Percentiles rank a stretch among this genome's conserved stretches.
Conservation (phyloP, 1,139 yeast genomes). For the Zygoascus hellenicus region DNA sequence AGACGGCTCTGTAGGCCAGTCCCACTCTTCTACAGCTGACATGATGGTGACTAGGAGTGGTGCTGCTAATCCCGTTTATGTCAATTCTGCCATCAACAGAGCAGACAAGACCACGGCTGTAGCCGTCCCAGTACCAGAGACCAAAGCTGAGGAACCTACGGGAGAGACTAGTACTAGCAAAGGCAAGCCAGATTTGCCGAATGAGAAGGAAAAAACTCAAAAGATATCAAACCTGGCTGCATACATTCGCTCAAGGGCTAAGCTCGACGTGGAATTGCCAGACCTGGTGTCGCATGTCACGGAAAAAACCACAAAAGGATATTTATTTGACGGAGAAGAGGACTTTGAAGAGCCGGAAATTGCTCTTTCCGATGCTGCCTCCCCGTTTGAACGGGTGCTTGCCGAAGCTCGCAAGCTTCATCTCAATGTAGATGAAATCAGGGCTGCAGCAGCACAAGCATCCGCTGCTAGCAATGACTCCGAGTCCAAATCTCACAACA, state of each 20-base stretch:
- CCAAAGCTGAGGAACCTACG: too few species aligned
- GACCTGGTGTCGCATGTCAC: slow-evolving; percentile 29
- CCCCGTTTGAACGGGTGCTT: slow-evolving; percentile 25
- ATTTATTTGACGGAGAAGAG: slow-evolving; percentile 32
- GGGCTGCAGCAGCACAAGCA: slow-evolving; percentile 15
- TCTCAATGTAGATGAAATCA: slow-evolving; percentile 26
- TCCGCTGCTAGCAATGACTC: slow-evolving; percentile 5
- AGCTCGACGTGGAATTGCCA: slow-evolving; percentile 21
- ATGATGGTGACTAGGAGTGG: too few species aligned
- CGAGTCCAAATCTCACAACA: slow-evolving; percentile 1
- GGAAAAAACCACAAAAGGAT: slow-evolving; percentile 27
- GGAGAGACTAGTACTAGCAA: too few species aligned
- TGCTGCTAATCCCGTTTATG: not conserved
- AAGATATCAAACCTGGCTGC: slow-evolving; percentile 16
- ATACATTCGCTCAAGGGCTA: slow-evolving; percentile 15
- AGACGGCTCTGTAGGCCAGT: slow-evolving; percentile 44
- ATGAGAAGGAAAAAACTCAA: not conserved
- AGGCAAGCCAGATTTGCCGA: too few species aligned
- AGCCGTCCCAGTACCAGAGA: too few species aligned
- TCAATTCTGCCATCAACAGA: not conserved
- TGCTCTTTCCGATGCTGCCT: slow-evolving; percentile 20
- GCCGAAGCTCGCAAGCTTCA: slow-evolving; percentile 28
- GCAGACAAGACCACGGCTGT: too few species aligned
- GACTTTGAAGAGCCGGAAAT: slow-evolving; percentile 15
- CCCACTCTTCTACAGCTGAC: not conserved